Percentiles rank a stretch among this genome's conserved stretches.
Conservation (phyloP, 352 stramenopile genomes). For the Phytophthora citrophthora region DNA sequence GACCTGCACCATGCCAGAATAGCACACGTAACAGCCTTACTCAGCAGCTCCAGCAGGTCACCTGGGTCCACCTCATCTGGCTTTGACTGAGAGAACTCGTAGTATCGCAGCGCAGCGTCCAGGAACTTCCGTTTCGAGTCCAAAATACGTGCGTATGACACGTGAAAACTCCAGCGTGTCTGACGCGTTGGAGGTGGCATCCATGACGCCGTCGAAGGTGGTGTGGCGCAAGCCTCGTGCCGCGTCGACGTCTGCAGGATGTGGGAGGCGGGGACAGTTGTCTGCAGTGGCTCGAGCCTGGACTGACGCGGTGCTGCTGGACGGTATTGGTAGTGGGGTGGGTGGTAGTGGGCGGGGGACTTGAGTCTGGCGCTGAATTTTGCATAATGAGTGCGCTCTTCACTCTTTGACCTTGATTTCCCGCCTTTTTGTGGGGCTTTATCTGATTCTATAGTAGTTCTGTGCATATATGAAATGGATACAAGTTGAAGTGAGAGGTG, state of each 20-base stretch:
- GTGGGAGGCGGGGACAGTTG: not conserved
- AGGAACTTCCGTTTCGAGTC: conserved; percentile 98
- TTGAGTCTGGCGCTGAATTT: too few relatives aligned
- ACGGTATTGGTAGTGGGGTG: not conserved
- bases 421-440: too few relatives aligned
- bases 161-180: conserved; percentile 75
- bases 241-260: not conserved
- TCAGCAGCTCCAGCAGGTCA: conserved; percentile 95
- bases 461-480: too few relatives aligned
- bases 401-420: too few relatives aligned
- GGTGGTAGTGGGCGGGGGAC: too few relatives aligned
- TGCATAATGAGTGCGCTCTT: too few relatives aligned
- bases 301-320: not conserved
- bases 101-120: conserved; percentile 96
- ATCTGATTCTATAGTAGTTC: too few relatives aligned
- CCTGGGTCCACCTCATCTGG: conserved; percentile 92
- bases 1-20: conserved; percentile 80
- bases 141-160: conserved; percentile 94
- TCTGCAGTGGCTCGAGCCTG: not conserved
- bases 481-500: too few relatives aligned
- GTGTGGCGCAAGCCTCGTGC: not conserved
- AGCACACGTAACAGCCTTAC: conserved; percentile 96
- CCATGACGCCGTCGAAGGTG: not conserved
- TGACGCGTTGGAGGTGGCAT: not conserved
- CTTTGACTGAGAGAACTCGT: conserved; percentile 96